phyloP scores from a whole-genome alignment of 495 filamentous ascomycete species.

The Podospora pseudocomata region DNA sequence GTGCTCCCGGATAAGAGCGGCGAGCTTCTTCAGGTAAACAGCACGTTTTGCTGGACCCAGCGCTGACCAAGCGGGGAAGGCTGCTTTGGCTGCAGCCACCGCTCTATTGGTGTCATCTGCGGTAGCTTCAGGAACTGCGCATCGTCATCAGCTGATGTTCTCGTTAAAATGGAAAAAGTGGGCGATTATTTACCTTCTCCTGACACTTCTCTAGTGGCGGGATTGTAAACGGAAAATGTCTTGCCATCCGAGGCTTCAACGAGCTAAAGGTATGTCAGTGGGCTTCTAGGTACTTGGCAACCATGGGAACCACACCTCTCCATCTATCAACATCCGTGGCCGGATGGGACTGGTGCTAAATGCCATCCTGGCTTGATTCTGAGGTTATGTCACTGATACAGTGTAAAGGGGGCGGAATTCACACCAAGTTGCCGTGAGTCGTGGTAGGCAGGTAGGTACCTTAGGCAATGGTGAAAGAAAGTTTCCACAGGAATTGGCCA shows the following conservation, averaged over 20 bases:
- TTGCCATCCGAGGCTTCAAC: conserved; percentile 35
- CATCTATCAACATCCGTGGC: conserved; percentile 38
- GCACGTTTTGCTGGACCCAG: conserved; percentile 44
- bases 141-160: background rate
- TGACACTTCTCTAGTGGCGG: conserved; percentile 25
- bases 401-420: too few relatives aligned
- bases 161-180: background rate
- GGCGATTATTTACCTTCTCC: background rate
- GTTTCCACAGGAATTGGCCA: too few relatives aligned
- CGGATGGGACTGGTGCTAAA: conserved; percentile 1
- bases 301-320: conserved; percentile 26
- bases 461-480: too few relatives aligned
- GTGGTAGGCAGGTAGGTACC: too few relatives aligned
- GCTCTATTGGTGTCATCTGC: conserved; percentile 53
- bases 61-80: conserved; percentile 56
- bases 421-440: too few relatives aligned
- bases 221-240: conserved; percentile 36
- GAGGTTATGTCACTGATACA: background rate
- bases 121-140: conserved; percentile 32
- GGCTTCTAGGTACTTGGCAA: background rate
- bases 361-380: conserved; percentile 4
- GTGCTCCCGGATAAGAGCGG: conserved; percentile 45
- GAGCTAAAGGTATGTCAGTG: conserved; percentile 26
- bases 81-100: conserved; percentile 56
- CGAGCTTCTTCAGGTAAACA: conserved; percentile 50